These are phyloP conservation scores for Chionographis japonica DNA, from an alignment of 106 monocot genomes.

Conservation along the genomic window DNA sequence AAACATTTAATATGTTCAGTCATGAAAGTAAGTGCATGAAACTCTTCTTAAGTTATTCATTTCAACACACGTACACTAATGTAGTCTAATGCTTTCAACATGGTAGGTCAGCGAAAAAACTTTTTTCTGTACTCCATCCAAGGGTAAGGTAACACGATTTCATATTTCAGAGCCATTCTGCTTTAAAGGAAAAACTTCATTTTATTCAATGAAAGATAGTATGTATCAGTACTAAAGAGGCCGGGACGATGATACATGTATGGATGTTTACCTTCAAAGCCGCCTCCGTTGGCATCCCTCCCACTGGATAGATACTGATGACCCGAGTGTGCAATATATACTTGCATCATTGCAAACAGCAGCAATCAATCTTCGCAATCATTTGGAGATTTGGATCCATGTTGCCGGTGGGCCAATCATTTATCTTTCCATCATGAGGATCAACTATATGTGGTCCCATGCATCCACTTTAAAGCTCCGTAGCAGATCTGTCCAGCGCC, in stretches of 20 bases:
- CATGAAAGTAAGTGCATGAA: too few species aligned
- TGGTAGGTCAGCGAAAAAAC: too few species aligned
- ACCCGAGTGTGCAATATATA: constrained; percentile 43
- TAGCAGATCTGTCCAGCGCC: constrained; percentile 34
- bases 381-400: constrained; percentile 81
- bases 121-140: too few species aligned
- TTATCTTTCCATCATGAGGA: constrained; percentile 71
- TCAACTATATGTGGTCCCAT: constrained; percentile 82
- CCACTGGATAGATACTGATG: constrained; percentile 74
- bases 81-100: too few species aligned
- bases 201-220: too few species aligned
- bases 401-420: constrained; percentile 47
- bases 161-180: too few species aligned
- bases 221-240: not conserved
- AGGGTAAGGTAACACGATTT: too few species aligned
- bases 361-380: constrained; percentile 77
- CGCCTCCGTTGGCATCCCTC: constrained; percentile 91
- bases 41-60: too few species aligned
- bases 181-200: too few species aligned
- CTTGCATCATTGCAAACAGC: constrained; percentile 83
- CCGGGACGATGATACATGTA: not conserved
- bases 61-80: too few species aligned
- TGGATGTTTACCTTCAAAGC: constrained; percentile 64
- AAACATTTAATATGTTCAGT: too few species aligned
- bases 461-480: constrained; percentile 72